These are phyloP conservation scores for Metschnikowia similis DNA, from an alignment of 805 yeast genomes.

Conservation along the genomic window DNA sequence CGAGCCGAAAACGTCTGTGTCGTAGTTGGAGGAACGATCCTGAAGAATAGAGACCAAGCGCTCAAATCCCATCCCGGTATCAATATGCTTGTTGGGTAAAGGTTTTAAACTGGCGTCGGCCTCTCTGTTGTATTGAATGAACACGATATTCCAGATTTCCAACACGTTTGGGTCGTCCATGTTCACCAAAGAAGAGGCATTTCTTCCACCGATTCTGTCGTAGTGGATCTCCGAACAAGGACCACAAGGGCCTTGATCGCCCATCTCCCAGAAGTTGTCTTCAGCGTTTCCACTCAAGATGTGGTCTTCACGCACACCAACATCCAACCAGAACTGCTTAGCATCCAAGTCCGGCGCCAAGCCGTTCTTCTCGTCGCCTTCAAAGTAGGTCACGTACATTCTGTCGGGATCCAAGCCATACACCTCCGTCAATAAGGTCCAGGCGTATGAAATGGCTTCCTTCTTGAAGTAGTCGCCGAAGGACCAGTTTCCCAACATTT, in stretches of 20 bases:
- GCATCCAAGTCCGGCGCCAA: conserved; percentile 94
- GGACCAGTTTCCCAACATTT: conserved; percentile 99
- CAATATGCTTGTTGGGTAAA: conserved; percentile 92
- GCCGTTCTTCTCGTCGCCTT: conserved; percentile 81
- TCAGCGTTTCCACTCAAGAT: conserved; percentile 85
- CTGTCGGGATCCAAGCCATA: conserved; percentile 77
- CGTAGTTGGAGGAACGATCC: conserved; percentile 88
- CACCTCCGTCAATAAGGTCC: conserved; percentile 86
- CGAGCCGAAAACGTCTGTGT: conserved; percentile 94
- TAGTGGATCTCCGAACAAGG: conserved; percentile 98
- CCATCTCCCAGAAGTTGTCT: conserved; percentile 99
- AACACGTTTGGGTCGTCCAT: conserved; percentile 97
- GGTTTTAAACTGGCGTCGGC: conserved; percentile 73
- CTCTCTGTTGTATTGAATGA: conserved; percentile 95
- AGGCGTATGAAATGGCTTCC: conserved; percentile 83
- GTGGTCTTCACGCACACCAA: conserved; percentile 89
- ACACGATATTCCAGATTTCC: conserved; percentile 97
- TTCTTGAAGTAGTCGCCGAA: conserved; percentile 98
- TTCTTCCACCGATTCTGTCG: conserved; percentile 98
- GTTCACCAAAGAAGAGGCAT: conserved; percentile 86
- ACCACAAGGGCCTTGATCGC: conserved; percentile 99
- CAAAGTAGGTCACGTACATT: conserved; percentile 93
- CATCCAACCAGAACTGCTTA: conserved; percentile 74
- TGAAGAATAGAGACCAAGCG: conserved; percentile 93
- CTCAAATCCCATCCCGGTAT: conserved; percentile 99